These are phyloP conservation scores for Sporisorium graminicola DNA, from an alignment of 1,284 basidiomycete species.

Conservation along the genomic window DNA sequence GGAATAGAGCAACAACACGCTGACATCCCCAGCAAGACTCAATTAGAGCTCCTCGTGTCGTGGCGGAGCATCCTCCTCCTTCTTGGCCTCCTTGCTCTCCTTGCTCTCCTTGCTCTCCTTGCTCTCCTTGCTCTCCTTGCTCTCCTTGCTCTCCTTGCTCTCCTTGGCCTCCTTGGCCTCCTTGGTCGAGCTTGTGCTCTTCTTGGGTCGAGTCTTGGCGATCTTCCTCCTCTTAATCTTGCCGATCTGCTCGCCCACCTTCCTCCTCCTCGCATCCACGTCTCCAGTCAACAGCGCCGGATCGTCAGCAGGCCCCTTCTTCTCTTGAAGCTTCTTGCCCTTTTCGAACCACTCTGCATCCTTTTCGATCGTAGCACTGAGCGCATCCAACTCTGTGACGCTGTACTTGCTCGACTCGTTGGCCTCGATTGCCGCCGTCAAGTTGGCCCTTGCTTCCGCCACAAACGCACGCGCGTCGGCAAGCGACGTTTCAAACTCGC, in stretches of 20 bases:
- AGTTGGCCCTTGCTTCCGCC: slow-evolving; percentile 78
- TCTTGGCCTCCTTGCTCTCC: slow-evolving; percentile 12
- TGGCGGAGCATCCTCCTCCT: slow-evolving; percentile 30
- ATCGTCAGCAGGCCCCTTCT: slow-evolving; percentile 60
- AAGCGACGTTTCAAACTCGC: slow-evolving; percentile 78
- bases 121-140: slow-evolving; percentile 37
- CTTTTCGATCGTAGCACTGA: slow-evolving; percentile 54
- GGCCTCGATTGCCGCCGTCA: slow-evolving; percentile 74
- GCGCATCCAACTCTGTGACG: slow-evolving; percentile 63
- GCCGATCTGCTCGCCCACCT: slow-evolving; percentile 59
- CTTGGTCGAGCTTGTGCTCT: slow-evolving; percentile 31
- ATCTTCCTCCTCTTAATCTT: slow-evolving; percentile 63
- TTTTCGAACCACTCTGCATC: slow-evolving; percentile 67
- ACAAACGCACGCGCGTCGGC: slow-evolving; percentile 80
- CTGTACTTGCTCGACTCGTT: slow-evolving; percentile 64
- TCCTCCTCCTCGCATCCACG: slow-evolving; percentile 63
- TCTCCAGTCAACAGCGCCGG: slow-evolving; percentile 63
- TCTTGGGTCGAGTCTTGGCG: slow-evolving; percentile 62
- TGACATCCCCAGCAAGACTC: too few relatives aligned
- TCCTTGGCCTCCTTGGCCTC: slow-evolving; percentile 19
- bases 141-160: slow-evolving; percentile 13
- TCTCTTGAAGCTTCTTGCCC: slow-evolving; percentile 55
- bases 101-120: slow-evolving; percentile 7
- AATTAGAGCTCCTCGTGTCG: slow-evolving; percentile 44
- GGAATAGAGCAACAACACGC: too few relatives aligned